Evolutionary conservation across 345 rosid species (phyloP).

Genomic region (Firmiana major): DNA sequence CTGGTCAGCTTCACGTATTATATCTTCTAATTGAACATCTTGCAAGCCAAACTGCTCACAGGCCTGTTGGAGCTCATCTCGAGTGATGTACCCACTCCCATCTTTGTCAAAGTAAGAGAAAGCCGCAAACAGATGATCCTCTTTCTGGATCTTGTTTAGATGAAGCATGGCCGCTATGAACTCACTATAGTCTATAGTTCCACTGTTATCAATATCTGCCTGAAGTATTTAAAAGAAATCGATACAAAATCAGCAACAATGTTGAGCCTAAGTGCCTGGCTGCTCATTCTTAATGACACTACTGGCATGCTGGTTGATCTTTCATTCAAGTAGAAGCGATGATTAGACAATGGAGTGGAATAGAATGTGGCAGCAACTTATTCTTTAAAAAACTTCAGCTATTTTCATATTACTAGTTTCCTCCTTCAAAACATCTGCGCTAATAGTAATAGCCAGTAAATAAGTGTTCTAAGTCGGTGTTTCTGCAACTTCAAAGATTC

Average conservation of each 20-base stretch:
- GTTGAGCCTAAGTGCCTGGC: background rate
- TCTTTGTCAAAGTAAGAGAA: slow-evolving; percentile 89
- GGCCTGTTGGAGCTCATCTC: slow-evolving; percentile 82
- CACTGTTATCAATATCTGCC: slow-evolving; percentile 94
- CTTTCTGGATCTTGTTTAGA: slow-evolving; percentile 75
- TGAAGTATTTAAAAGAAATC: slow-evolving; percentile 22
- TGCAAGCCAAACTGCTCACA: slow-evolving; percentile 73
- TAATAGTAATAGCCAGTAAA: background rate
- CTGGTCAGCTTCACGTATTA: slow-evolving; percentile 72
- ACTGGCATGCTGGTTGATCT: background rate
- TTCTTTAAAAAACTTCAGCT: no score
- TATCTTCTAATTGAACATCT: slow-evolving; percentile 59
- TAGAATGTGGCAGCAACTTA: no score
- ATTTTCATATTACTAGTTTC: no score
- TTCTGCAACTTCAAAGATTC: background rate
- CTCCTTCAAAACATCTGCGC: no score
- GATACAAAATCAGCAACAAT: slow-evolving; percentile 3
- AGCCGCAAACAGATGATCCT: slow-evolving; percentile 80
- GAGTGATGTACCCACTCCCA: slow-evolving; percentile 89
- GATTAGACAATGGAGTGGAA: background rate
- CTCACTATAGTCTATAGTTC: slow-evolving; percentile 87
- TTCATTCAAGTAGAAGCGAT: background rate
- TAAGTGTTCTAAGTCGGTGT: background rate
- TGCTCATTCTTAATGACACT: background rate
- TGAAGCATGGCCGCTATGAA: slow-evolving; percentile 94